Base-by-base conservation (phyloP, 2,329 filamentous ascomycete genomes). In the Albophoma yamanashiensis region DNA sequence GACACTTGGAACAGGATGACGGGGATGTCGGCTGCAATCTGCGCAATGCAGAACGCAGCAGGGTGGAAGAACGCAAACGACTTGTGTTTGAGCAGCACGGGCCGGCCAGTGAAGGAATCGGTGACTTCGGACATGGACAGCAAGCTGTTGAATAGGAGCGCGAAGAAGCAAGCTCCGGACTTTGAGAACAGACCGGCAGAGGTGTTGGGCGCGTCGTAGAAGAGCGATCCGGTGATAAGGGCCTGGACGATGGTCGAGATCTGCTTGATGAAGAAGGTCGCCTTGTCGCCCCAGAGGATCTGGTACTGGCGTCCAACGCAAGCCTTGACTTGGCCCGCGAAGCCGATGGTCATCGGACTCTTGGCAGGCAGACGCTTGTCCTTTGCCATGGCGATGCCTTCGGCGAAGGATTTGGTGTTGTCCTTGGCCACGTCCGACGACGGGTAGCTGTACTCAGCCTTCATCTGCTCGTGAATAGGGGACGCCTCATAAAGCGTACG, bases 71-170 rank as follows among this genome's bases (percentile, higher is more conserved):
- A 75, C 22, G 80, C 82, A 62, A 86, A 86, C 0, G 71, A 67
- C 62, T 82, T 82, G 63, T 86, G 84, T 68, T 86, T 86, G 55
- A 81, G 69, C 4, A 87, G 67, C 14, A 87, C 77, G 0, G 83
- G 82, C 0, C 86, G 79, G 22, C 84, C 84, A 15, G 72, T 75
- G 65, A 86, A 89, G 0, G 83, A 84, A 36, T 83, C 79, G 0
- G 80, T 86, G 1, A 89, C 86, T 69, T 90, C 87, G 1, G 84
- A 80, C 78, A 89, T 83, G 27, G 84, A 79, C 1, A 88, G 68
- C 9, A 89, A 71, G 60, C 79, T 76, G 67, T 88, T 85, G 70
- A 82, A 86, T 0, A 89, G 74, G 0, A 89, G 74, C 0, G 85
- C 76, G 57, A 89, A 81, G 75, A 89, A 89, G 5, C 87, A 72